phyloP scores from a whole-genome alignment of 2,329 filamentous ascomycete species.

The Aspergillus floridensis region DNA sequence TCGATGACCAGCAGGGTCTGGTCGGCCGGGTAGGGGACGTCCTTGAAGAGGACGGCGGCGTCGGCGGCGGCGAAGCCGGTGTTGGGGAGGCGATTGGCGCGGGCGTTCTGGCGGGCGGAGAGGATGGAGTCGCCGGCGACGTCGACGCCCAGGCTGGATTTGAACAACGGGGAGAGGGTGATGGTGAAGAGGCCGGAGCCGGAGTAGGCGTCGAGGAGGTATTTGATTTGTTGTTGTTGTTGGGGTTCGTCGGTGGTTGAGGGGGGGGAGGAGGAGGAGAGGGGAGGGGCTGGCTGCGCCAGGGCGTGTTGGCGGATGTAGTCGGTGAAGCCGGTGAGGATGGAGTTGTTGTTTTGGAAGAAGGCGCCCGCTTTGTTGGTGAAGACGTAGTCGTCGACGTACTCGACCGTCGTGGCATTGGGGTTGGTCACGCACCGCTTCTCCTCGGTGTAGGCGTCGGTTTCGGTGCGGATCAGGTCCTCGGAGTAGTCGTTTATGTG shows the following conservation, averaged over 20 bases:
- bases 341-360: slow-evolving; percentile 99
- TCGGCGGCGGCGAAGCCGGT: slow-evolving; percentile 88
- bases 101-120: slow-evolving; percentile 75
- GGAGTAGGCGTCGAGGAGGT: slow-evolving; percentile 96
- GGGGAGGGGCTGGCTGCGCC: slow-evolving; percentile 38
- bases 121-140: slow-evolving; percentile 75
- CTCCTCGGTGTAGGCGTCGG: slow-evolving; percentile 65
- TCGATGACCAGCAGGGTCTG: slow-evolving; percentile 94
- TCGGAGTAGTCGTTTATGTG: slow-evolving; percentile 34
- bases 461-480: slow-evolving; percentile 55
- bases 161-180: slow-evolving; percentile 79
- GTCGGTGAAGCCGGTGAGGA: slow-evolving; percentile 78
- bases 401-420: slow-evolving; percentile 81
- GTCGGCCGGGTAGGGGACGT: slow-evolving; percentile 68
- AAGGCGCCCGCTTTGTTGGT: slow-evolving; percentile 90
- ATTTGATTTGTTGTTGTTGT: slow-evolving; percentile 59
- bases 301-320: slow-evolving; percentile 82
- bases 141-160: slow-evolving; percentile 81
- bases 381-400: slow-evolving; percentile 80
- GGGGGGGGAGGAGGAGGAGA: too few species aligned
- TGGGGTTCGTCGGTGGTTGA: slow-evolving; percentile 4
- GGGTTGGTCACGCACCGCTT: slow-evolving; percentile 88
- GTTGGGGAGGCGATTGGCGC: slow-evolving; percentile 70
- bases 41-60: slow-evolving; percentile 76
- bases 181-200: slow-evolving; percentile 97